phyloP scores from a whole-genome alignment of 148 eudicot genomes.

The Drosera capensis region DNA sequence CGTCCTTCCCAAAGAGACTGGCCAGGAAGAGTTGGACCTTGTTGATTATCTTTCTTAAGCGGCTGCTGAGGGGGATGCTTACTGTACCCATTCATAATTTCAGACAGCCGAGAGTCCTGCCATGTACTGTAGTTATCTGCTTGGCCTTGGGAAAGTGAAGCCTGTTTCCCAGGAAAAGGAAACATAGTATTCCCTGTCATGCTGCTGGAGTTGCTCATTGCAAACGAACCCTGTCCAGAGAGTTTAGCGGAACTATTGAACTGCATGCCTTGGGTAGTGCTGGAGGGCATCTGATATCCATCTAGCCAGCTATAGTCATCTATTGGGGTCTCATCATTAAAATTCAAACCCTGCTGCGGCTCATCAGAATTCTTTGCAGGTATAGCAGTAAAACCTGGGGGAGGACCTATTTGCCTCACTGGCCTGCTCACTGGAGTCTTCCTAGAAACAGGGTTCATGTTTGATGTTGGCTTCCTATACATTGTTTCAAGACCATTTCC shows the following conservation, averaged over 20 bases:
- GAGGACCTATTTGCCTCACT: conserved; percentile 68
- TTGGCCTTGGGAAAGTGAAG: conserved; percentile 28
- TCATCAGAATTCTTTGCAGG: conserved; percentile 30
- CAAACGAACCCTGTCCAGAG: conserved; percentile 15
- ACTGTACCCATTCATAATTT: conserved; percentile 21
- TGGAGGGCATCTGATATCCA: conserved; percentile 54
- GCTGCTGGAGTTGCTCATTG: conserved; percentile 30
- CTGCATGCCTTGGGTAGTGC: conserved; percentile 23
- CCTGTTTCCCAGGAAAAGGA: conserved; percentile 96
- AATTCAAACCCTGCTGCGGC: conserved; percentile 9
- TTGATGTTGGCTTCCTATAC: conserved; percentile 17
- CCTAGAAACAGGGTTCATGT: conserved; percentile 25
- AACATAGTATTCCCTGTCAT: conserved; percentile 37
- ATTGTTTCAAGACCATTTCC: conserved; percentile 18
- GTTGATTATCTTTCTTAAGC: conserved; percentile 37
- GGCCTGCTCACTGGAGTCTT: conserved; percentile 84
- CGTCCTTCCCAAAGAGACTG: conserved; percentile 65
- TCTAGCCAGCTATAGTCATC: conserved; percentile 98
- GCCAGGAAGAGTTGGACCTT: conserved; percentile 32
- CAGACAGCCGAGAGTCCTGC: conserved; percentile 43
- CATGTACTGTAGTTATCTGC: conserved; percentile 27
- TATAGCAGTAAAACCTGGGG: conserved; percentile 68
- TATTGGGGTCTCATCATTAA: conserved; percentile 32
- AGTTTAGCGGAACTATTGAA: conserved; percentile 27
- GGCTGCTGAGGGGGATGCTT: conserved; percentile 36